These are phyloP conservation scores for Nectriaceae sp. DNA, from an alignment of 2,329 filamentous ascomycete genomes.

Conservation along the genomic window DNA sequence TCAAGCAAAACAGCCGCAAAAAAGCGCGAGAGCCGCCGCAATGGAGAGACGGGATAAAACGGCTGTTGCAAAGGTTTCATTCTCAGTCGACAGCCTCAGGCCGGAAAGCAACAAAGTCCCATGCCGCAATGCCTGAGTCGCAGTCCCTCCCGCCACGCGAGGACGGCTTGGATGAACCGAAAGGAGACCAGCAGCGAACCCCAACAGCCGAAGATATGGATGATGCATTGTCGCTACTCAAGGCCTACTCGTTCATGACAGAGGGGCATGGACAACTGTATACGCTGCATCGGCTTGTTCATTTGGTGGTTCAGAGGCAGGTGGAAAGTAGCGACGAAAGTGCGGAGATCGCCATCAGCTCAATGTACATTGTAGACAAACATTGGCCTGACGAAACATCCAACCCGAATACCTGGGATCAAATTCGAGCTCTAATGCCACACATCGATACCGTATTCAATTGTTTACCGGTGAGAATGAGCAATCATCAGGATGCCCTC, in stretches of 20 bases:
- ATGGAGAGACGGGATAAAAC: too few species aligned
- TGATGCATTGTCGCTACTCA: not conserved
- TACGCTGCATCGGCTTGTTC: constrained; percentile 1
- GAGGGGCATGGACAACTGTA: not conserved
- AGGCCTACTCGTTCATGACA: constrained; percentile 1
- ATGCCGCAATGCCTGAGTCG: too few species aligned
- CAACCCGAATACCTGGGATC: not conserved
- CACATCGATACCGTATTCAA: not conserved
- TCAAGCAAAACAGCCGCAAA: not conserved
- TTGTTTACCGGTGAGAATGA: not conserved
- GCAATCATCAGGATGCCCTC: too few species aligned
- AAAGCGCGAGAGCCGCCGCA: not conserved
- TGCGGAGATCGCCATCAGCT: not conserved
- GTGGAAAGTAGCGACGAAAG: not conserved
- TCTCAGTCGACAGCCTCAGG: too few species aligned
- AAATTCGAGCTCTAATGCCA: not conserved
- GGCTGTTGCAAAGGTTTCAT: too few species aligned
- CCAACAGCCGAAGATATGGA: not conserved
- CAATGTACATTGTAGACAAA: not conserved
- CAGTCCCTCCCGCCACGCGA: too few species aligned
- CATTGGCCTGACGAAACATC: not conserved
- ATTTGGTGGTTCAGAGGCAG: not conserved
- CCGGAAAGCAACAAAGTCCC: too few species aligned
- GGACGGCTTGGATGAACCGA: too few species aligned
- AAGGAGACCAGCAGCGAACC: not conserved